Conservation (phyloP, 2,329 filamentous ascomycete genomes). For the Cercospora janseana region DNA sequence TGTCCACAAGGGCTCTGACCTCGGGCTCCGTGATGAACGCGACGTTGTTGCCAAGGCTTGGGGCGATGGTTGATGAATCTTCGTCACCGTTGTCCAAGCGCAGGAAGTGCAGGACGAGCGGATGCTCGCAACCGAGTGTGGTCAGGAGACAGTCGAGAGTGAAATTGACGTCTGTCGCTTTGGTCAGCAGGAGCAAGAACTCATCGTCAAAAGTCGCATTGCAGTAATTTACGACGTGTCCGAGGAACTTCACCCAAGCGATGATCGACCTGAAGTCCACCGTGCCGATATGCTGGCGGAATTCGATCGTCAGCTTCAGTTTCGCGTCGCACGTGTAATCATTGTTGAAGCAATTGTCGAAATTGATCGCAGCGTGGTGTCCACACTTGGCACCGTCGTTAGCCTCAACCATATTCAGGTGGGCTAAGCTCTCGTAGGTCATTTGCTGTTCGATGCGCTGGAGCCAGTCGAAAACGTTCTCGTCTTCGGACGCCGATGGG, state of each 20-base stretch:
- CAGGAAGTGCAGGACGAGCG: background rate
- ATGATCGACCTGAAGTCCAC: constrained; percentile 3
- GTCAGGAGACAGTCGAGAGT: background rate
- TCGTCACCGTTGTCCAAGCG: background rate
- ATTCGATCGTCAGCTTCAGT: constrained; percentile 8
- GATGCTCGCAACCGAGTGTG: background rate
- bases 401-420: background rate
- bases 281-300: constrained; percentile 11
- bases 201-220: background rate
- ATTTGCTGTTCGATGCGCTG: background rate
- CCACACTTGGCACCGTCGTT: background rate
- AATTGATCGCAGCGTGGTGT: constrained; percentile 9
- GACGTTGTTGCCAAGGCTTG: background rate
- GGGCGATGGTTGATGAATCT: background rate
- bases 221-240: background rate
- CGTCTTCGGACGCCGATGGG: background rate
- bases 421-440: background rate
- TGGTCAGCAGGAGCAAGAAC: constrained; percentile 4
- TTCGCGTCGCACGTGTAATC: background rate
- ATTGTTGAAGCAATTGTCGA: constrained; percentile 4
- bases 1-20: background rate
- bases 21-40: background rate
- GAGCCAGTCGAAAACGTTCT: constrained; percentile 10
- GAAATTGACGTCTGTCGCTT: constrained; percentile 1
- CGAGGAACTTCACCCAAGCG: background rate